phyloP scores from a whole-genome alignment of 75 land plant species.

The Selaginella tamariscina region DNA sequence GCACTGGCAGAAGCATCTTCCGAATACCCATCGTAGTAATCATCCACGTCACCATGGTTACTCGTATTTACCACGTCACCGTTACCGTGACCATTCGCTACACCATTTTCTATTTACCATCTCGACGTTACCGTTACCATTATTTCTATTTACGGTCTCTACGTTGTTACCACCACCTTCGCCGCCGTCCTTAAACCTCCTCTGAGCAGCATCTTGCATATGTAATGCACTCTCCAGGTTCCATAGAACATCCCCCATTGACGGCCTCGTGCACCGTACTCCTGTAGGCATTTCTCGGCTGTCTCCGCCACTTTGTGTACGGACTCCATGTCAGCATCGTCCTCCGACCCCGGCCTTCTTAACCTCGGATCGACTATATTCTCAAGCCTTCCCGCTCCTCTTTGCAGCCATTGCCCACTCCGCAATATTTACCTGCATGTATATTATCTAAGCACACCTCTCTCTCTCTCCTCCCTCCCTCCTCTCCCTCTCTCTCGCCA shows the following conservation, averaged over 20 bases:
- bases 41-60: not conserved
- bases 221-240: slow-evolving; percentile 40
- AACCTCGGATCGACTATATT: slow-evolving; percentile 34
- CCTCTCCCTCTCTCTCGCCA: too few relatives aligned
- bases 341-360: not conserved
- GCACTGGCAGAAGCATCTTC: slow-evolving; percentile 48
- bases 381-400: slow-evolving; percentile 25
- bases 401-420: slow-evolving; percentile 46
- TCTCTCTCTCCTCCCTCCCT: too few relatives aligned
- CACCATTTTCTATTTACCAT: not conserved
- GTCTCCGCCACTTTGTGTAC: slow-evolving; percentile 38
- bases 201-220: slow-evolving; percentile 28
- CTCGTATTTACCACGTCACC: not conserved
- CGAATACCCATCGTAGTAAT: slow-evolving; percentile 24
- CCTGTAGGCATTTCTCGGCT: slow-evolving; percentile 44
- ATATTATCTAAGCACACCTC: too few relatives aligned
- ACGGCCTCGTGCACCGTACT: slow-evolving; percentile 41
- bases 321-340: slow-evolving; percentile 16
- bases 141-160: too few relatives aligned
- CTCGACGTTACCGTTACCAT: not conserved
- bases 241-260: slow-evolving; percentile 55
- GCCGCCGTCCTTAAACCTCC: not conserved
- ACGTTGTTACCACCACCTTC: not conserved
- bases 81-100: not conserved
- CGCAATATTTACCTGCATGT: slow-evolving; percentile 48